Percentiles rank a stretch among this genome's conserved stretches.
These are phyloP conservation scores for Penicillium daleae DNA, from an alignment of 495 filamentous ascomycete genomes.

Conservation along the genomic window DNA sequence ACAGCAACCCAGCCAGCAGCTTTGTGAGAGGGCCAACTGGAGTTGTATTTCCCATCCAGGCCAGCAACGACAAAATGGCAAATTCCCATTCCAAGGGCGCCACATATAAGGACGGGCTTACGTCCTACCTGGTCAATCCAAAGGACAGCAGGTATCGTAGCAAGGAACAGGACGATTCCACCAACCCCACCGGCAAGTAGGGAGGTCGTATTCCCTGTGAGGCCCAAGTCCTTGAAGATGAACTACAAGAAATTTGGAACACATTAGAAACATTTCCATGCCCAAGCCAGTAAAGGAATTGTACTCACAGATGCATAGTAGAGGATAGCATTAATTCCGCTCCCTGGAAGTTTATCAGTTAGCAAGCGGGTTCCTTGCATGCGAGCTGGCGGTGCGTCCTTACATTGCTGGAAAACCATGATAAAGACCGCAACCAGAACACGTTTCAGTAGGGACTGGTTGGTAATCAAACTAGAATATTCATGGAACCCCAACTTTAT, in stretches of 20 bases:
- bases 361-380: too few relatives aligned
- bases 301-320: conserved; percentile 1
- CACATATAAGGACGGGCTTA: conserved; percentile 73
- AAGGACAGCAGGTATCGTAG: conserved; percentile 68
- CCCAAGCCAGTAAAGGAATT: too few relatives aligned
- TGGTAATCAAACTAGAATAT: conserved; percentile 38
- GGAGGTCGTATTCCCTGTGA: conserved; percentile 56
- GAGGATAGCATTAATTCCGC: background rate
- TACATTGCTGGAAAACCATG: background rate
- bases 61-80: conserved; percentile 55
- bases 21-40: conserved; percentile 31
- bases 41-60: conserved; percentile 43
- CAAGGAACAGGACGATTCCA: conserved; percentile 75
- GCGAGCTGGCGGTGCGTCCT: too few relatives aligned
- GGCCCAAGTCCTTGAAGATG: conserved; percentile 41
- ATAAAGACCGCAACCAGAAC: conserved; percentile 36
- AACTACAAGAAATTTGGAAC: too few relatives aligned
- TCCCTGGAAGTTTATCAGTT: background rate
- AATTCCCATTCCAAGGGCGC: conserved; percentile 71
- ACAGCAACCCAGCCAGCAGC: conserved; percentile 47
- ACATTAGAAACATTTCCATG: too few relatives aligned
- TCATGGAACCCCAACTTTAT: conserved; percentile 39
- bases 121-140: conserved; percentile 77
- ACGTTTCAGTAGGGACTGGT: conserved; percentile 43
- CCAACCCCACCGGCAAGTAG: conserved; percentile 75